phyloP scores from a whole-genome alignment of 331 rosid genomes.

The Acacia concinna region DNA sequence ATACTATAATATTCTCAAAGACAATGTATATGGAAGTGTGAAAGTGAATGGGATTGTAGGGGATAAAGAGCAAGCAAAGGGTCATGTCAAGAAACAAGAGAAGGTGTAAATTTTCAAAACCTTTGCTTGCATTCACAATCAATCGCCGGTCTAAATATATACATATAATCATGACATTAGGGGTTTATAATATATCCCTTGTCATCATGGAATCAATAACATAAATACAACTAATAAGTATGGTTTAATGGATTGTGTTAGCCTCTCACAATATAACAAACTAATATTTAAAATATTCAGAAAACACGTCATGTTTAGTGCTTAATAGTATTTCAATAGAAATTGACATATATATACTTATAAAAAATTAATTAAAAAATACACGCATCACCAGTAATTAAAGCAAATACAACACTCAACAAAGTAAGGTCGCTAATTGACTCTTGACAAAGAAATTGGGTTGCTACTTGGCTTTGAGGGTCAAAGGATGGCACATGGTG shows the following conservation, averaged over 20 bases:
- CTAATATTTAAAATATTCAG: too few species aligned
- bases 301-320: too few species aligned
- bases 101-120: neutral
- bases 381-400: slow-evolving; percentile 2
- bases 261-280: too few species aligned
- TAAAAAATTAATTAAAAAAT: neutral
- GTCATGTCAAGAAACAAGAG: neutral
- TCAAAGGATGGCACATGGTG: slow-evolving; percentile 40
- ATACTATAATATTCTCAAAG: neutral
- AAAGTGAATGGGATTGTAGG: neutral
- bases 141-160: slow-evolving; percentile 4
- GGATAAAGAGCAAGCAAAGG: neutral
- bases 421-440: neutral
- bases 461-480: slow-evolving; percentile 10
- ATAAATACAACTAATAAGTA: neutral
- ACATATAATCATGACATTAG: neutral
- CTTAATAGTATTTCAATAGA: too few species aligned
- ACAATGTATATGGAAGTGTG: neutral
- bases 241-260: rapidly evolving
- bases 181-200: neutral
- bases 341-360: too few species aligned
- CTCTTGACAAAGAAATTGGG: slow-evolving; percentile 1
- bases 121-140: slow-evolving; percentile 25
- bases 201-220: slow-evolving; percentile 37
- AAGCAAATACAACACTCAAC: neutral